phyloP scores from a whole-genome alignment of 2,329 filamentous ascomycete species.

The Canariomyces notabilis region DNA sequence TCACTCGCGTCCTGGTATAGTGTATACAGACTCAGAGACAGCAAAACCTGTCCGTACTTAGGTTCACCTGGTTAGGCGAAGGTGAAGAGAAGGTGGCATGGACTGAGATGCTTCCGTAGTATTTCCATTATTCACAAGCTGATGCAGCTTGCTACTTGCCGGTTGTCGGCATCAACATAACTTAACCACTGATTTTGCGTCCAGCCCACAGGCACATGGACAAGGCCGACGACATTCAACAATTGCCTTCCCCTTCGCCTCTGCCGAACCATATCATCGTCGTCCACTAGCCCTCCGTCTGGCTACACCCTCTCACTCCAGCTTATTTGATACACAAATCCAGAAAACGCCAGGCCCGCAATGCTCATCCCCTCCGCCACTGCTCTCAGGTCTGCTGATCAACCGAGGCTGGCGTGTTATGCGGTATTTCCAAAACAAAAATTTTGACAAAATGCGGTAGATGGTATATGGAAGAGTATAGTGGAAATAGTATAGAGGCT shows the following conservation, averaged over 20 bases:
- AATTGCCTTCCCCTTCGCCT: not conserved
- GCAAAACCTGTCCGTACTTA: too few relatives aligned
- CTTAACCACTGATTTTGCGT: not conserved
- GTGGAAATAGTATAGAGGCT: not conserved
- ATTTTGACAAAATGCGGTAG: constrained; percentile 1
- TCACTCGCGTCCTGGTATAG: too few relatives aligned
- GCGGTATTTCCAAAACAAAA: constrained; percentile 1
- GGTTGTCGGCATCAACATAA: too few relatives aligned
- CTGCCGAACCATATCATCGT: not conserved
- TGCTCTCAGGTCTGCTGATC: not conserved
- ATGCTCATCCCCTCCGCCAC: not conserved
- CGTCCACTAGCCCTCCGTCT: not conserved
- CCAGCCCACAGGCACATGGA: not conserved
- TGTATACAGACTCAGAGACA: too few relatives aligned
- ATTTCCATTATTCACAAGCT: not conserved
- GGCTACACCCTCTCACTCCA: not conserved
- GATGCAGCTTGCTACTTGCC: not conserved
- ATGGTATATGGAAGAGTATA: constrained; percentile 7
- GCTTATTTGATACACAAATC: not conserved
- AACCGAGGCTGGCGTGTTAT: not conserved
- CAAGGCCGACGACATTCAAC: not conserved
- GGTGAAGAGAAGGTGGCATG: not conserved
- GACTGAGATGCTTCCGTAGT: not conserved
- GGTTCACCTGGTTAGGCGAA: too few relatives aligned
- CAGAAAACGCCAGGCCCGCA: constrained; percentile 10